These are phyloP conservation scores for Geranium rotundifolium DNA, from an alignment of 345 rosid genomes.

Conservation along the genomic window DNA sequence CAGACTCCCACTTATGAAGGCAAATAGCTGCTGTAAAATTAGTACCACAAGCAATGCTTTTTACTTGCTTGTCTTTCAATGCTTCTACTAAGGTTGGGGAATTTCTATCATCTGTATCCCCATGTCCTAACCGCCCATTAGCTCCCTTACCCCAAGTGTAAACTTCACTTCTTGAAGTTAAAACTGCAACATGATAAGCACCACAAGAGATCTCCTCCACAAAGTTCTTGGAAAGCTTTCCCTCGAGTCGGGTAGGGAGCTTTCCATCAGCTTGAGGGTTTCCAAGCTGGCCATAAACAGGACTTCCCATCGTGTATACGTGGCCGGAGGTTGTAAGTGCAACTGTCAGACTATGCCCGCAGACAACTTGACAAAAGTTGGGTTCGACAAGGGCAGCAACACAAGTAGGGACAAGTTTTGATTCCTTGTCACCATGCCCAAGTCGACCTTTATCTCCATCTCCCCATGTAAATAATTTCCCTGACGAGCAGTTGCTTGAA, in stretches of 20 bases:
- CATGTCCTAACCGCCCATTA: constrained; percentile 93
- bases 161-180: constrained; percentile 88
- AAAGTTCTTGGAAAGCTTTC: constrained; percentile 72
- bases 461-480: constrained; percentile 97
- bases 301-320: constrained; percentile 91
- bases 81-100: constrained; percentile 73
- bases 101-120: constrained; percentile 77
- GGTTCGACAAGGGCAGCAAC: constrained; percentile 97
- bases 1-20: constrained; percentile 94
- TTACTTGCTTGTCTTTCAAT: constrained; percentile 92
- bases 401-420: constrained; percentile 84
- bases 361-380: constrained; percentile 84
- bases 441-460: constrained; percentile 97
- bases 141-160: constrained; percentile 99
- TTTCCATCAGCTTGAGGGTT: constrained; percentile 85
- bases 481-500: constrained; percentile 89
- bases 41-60: constrained; percentile 84
- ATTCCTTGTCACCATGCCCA: constrained; percentile 94
- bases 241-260: constrained; percentile 73
- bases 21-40: constrained; percentile 93
- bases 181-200: constrained; percentile 89
- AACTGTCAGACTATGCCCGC: constrained; percentile 90
- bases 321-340: constrained; percentile 82
- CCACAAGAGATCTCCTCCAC: constrained; percentile 95
- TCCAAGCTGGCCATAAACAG: constrained; percentile 95